These are phyloP conservation scores for Dianthus caryophyllus DNA, from an alignment of 148 eudicot genomes.

Conservation along the genomic window DNA sequence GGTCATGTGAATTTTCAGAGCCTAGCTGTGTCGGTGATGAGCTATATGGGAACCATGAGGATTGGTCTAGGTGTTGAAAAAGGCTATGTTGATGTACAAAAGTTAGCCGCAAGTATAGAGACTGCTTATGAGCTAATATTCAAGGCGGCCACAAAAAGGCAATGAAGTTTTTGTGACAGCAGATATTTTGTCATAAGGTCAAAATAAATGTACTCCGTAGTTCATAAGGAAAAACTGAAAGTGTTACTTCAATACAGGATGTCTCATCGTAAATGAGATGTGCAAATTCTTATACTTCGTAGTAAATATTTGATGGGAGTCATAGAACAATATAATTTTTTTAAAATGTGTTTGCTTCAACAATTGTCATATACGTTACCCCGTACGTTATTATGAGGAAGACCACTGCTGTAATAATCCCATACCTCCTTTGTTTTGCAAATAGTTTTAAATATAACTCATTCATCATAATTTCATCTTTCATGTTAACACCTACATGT, in stretches of 20 bases:
- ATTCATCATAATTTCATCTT: too few species aligned
- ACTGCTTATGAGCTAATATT: constrained; percentile 13
- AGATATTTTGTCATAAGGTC: not conserved
- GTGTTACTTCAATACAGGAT: not conserved
- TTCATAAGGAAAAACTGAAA: not conserved
- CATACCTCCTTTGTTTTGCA: too few species aligned
- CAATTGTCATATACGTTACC: too few species aligned
- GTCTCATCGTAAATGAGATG: not conserved
- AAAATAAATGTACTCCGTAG: constrained; percentile 10
- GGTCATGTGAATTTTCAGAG: constrained; percentile 13
- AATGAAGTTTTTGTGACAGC: constrained; percentile 1
- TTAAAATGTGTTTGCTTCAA: too few species aligned
- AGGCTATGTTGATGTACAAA: constrained; percentile 13
- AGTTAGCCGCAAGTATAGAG: constrained; percentile 6
- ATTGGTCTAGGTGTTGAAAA: constrained; percentile 19
- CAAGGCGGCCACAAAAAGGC: constrained; percentile 5
- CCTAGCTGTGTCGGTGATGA: constrained; percentile 12
- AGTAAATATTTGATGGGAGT: not conserved
- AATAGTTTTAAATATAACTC: too few species aligned
- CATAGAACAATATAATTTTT: too few species aligned
- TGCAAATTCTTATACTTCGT: not conserved
- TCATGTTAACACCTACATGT: too few species aligned
- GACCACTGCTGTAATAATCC: too few species aligned
- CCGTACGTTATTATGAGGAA: too few species aligned
- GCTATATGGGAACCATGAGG: constrained; percentile 19